Evolutionary conservation across 1,284 basidiomycete genomes (phyloP).

Genomic region (Leccinum subrobustum): DNA sequence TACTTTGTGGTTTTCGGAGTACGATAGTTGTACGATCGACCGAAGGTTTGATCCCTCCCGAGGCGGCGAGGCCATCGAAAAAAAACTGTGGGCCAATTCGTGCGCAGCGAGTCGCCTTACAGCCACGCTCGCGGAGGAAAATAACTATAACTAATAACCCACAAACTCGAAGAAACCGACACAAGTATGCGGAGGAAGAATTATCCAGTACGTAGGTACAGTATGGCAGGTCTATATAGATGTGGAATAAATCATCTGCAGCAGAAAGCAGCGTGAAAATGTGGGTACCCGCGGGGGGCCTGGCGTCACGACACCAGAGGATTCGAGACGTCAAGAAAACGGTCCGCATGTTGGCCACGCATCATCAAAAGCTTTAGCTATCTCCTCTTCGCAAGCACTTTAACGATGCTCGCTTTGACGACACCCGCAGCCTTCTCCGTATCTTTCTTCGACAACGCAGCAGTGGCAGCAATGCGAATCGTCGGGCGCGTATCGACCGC

Average conservation of each 20-base stretch:
- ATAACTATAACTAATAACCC: not conserved
- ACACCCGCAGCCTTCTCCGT: constrained; percentile 83
- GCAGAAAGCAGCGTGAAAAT: not conserved
- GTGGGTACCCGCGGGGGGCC: not conserved
- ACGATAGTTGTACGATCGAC: too few relatives aligned
- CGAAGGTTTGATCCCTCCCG: too few relatives aligned
- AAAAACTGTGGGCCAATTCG: not conserved
- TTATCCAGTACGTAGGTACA: not conserved
- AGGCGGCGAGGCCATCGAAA: not conserved
- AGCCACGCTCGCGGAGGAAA: not conserved
- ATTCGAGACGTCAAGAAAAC: not conserved
- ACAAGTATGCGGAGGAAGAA: not conserved
- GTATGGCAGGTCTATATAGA: not conserved
- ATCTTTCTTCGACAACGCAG: constrained; percentile 85
- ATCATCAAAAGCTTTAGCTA: constrained; percentile 17
- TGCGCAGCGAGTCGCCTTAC: not conserved
- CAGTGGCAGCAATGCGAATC: constrained; percentile 80
- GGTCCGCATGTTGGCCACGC: not conserved
- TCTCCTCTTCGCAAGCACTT: constrained; percentile 57
- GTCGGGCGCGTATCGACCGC: constrained; percentile 81
- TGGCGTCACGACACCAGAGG: not conserved
- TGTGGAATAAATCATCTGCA: not conserved
- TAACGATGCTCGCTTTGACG: constrained; percentile 74
- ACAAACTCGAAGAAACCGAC: not conserved
- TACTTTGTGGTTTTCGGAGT: too few relatives aligned